phyloP scores from a whole-genome alignment of 129 eudicot genomes.

The Lonicera japonica region DNA sequence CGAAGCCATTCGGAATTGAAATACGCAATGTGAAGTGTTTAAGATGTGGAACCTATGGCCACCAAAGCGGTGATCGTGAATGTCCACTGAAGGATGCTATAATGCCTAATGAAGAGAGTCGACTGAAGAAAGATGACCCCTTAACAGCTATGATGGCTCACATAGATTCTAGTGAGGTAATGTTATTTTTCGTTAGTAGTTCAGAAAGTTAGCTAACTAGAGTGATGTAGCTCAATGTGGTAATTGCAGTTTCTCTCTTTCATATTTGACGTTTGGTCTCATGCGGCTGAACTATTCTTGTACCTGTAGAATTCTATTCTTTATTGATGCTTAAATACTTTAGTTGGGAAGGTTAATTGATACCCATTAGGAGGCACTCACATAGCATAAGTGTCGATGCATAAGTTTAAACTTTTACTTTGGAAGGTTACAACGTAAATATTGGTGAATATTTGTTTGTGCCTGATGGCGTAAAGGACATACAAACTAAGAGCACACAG shows the following conservation, averaged over 20 bases:
- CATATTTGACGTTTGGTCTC: not conserved
- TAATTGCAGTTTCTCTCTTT: not conserved
- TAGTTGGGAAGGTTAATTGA: too few relatives aligned
- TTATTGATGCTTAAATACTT: too few relatives aligned
- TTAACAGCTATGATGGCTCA: conserved; percentile 91
- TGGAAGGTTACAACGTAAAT: too few relatives aligned
- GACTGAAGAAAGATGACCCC: conserved; percentile 94
- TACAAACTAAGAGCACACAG: too few relatives aligned
- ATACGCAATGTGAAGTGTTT: conserved; percentile 96
- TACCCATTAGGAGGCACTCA: too few relatives aligned
- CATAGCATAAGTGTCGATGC: too few relatives aligned
- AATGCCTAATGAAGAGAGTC: conserved; percentile 95
- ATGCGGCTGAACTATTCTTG: not conserved
- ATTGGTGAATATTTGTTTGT: too few relatives aligned
- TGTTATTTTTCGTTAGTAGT: conserved; percentile 2
- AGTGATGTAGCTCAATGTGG: conserved; percentile 3
- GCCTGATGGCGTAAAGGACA: too few relatives aligned
- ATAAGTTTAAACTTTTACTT: too few relatives aligned
- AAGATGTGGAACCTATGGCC: conserved; percentile 90
- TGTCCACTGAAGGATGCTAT: conserved; percentile 91
- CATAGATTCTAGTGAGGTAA: conserved; percentile 76
- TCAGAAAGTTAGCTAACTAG: conserved; percentile 2
- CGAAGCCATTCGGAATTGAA: conserved; percentile 89
- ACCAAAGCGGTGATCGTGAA: conserved; percentile 98
- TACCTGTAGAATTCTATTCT: too few relatives aligned